phyloP scores from a whole-genome alignment of 768 basidiomycete genomes.

The Lentinula raphanica region DNA sequence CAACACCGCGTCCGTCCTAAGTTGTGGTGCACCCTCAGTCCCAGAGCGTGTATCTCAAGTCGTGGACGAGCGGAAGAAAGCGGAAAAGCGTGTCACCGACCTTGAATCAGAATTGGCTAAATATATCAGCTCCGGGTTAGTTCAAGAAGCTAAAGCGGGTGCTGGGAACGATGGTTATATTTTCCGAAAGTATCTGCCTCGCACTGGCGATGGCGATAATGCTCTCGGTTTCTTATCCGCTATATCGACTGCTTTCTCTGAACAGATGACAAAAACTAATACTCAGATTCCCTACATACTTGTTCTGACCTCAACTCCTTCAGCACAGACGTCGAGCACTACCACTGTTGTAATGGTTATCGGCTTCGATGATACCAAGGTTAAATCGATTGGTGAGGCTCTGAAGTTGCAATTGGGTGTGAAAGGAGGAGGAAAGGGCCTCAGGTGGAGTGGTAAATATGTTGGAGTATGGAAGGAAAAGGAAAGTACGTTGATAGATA shows the following conservation, averaged over 20 bases:
- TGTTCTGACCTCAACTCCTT: constrained; percentile 59
- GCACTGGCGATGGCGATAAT: constrained; percentile 57
- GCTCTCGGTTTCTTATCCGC: constrained; percentile 56
- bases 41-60: constrained; percentile 65
- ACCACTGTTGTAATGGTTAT: constrained; percentile 54
- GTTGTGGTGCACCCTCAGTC: constrained; percentile 61
- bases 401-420: constrained; percentile 53
- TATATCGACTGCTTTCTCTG: constrained; percentile 44
- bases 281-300: constrained; percentile 34
- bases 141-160: constrained; percentile 27
- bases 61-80: constrained; percentile 59
- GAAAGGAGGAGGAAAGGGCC: constrained; percentile 77
- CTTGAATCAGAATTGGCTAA: constrained; percentile 62
- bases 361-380: constrained; percentile 54
- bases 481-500: constrained; percentile 35
- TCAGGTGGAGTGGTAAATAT: constrained; percentile 72
- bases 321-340: constrained; percentile 44
- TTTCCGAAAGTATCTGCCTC: constrained; percentile 48
- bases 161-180: constrained; percentile 15
- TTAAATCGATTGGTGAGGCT: constrained; percentile 53
- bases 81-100: constrained; percentile 65
- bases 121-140: constrained; percentile 37
- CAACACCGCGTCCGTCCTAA: constrained; percentile 53
- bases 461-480: constrained; percentile 58
- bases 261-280: constrained; percentile 14